Evolutionary conservation across 2,329 filamentous ascomycete species (phyloP).

Genomic region (Arthrobotrys musiformis): DNA sequence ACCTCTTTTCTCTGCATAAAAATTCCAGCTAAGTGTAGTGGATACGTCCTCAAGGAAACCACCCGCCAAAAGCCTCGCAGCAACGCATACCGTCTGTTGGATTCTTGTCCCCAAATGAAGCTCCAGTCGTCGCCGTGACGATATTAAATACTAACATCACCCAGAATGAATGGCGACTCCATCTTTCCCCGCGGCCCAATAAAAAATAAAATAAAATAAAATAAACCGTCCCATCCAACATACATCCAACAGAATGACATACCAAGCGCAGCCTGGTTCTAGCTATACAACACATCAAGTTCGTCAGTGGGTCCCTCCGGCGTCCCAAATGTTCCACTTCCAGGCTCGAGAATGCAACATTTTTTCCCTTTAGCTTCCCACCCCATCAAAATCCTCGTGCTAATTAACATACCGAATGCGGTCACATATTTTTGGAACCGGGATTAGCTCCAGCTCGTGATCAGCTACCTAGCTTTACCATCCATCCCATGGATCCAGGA

Average conservation of each 20-base stretch:
- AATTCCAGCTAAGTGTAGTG: background rate
- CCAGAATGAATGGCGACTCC: too few relatives aligned
- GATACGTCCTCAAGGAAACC: slow-evolving; percentile 7
- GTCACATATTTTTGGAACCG: slow-evolving; percentile 3
- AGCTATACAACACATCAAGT: background rate
- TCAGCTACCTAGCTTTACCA: background rate
- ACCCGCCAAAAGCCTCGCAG: background rate
- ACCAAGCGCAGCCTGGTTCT: background rate
- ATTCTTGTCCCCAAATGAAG: background rate
- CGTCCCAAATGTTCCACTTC: too few relatives aligned
- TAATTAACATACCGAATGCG: slow-evolving; percentile 9
- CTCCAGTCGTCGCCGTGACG: background rate
- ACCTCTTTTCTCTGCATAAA: too few relatives aligned
- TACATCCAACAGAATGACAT: background rate
- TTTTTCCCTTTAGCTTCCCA: background rate
- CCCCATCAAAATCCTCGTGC: background rate
- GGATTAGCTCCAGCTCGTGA: background rate
- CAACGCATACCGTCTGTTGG: slow-evolving; percentile 16
- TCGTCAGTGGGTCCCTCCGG: background rate
- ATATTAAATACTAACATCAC: too few relatives aligned
- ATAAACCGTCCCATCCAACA: too few relatives aligned
- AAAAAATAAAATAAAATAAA: too few relatives aligned
- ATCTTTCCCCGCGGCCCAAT: too few relatives aligned
- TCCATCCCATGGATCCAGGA: background rate
- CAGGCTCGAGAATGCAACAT: slow-evolving; percentile 6